Conservation (phyloP, 139 green algal genomes). For the Tetraselmis striata region DNA sequence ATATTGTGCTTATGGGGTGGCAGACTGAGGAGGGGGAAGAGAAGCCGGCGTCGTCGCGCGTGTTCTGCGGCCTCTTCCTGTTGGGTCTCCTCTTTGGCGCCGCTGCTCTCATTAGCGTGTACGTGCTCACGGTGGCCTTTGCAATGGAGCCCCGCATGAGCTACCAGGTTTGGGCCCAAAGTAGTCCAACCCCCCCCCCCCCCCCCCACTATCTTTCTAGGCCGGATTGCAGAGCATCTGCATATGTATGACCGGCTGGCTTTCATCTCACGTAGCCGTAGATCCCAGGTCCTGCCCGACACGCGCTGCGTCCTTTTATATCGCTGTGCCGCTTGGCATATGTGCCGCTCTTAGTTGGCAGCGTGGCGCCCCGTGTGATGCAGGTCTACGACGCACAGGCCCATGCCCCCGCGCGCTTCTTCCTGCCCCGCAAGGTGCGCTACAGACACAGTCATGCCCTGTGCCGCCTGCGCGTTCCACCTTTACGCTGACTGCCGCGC, state of each 20-base stretch:
- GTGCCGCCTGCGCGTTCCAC: background rate
- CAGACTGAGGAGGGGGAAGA: background rate
- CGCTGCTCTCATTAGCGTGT: background rate
- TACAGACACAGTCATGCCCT: background rate
- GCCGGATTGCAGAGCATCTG: too few species aligned
- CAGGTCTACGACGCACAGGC: background rate
- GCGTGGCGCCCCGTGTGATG: too few species aligned
- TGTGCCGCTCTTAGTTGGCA: too few species aligned
- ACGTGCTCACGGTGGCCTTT: background rate
- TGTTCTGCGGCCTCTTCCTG: background rate
- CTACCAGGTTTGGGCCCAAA: too few species aligned
- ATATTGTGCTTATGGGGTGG: background rate
- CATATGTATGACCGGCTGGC: too few species aligned
- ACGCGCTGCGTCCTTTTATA: too few species aligned
- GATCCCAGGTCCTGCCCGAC: too few species aligned
- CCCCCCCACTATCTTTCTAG: too few species aligned
- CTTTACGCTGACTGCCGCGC: background rate
- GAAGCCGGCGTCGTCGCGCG: background rate
- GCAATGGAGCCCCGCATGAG: background rate
- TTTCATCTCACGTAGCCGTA: too few species aligned
- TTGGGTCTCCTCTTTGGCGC: background rate
- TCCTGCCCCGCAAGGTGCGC: background rate
- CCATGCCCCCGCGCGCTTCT: background rate
- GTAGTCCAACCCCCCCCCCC: too few species aligned
- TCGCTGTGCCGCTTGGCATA: too few species aligned